Percentiles rank a stretch among this genome's conserved stretches.
These are phyloP conservation scores for Neckera pumila DNA, from an alignment of 225 moss, liverwort and hornwort genomes.

Conservation along the genomic window DNA sequence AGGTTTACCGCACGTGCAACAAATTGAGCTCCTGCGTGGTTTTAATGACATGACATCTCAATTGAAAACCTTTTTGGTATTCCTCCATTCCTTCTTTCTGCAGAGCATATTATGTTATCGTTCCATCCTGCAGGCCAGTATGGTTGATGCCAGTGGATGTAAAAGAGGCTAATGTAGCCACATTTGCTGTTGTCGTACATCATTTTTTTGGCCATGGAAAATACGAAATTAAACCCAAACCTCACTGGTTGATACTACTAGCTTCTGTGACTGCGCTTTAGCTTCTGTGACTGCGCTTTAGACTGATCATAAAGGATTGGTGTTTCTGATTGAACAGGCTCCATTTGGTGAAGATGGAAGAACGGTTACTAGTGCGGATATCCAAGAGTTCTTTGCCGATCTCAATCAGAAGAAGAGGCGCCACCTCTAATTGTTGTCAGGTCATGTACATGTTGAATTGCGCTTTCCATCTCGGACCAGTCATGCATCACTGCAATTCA, in stretches of 20 bases:
- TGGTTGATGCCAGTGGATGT: background rate
- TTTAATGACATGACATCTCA: slow-evolving; percentile 61
- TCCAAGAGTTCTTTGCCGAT: slow-evolving; percentile 73
- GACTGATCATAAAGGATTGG: background rate
- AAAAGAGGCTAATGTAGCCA: background rate
- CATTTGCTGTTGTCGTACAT: background rate
- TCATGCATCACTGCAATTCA: background rate
- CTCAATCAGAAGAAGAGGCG: slow-evolving; percentile 63
- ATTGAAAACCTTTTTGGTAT: slow-evolving; percentile 58
- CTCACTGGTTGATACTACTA: background rate
- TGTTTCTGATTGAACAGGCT: slow-evolving; percentile 25
- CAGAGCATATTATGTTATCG: background rate
- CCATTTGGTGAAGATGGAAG: slow-evolving; percentile 67
- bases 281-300: background rate
- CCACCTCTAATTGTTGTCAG: background rate
- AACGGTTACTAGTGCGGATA: slow-evolving; percentile 85
- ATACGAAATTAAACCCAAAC: background rate
- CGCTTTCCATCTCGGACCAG: background rate
- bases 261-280: background rate
- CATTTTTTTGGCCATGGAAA: background rate
- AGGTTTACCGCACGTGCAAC: slow-evolving; percentile 74
- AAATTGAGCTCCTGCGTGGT: slow-evolving; percentile 80
- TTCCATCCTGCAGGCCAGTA: background rate
- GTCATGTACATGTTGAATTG: background rate
- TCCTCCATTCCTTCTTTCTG: background rate